Conservation (phyloP, 768 basidiomycete species). For the Ramaria rubella region DNA sequence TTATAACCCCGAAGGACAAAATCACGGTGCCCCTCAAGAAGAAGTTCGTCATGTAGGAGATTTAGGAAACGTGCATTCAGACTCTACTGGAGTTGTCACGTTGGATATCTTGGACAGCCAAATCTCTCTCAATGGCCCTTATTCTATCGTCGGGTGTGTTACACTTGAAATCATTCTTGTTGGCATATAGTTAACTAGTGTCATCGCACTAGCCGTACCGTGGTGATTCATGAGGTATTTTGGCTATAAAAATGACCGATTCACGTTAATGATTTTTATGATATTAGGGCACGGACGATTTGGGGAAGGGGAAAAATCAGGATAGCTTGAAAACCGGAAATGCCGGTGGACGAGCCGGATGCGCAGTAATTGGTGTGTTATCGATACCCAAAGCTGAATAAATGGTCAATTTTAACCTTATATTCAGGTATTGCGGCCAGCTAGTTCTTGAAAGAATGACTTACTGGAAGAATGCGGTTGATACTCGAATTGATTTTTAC, state of each 20-base stretch:
- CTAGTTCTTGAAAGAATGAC: background rate
- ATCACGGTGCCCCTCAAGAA: constrained; percentile 59
- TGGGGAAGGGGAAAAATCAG: constrained; percentile 60
- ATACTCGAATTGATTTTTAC: no score
- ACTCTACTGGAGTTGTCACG: constrained; percentile 48
- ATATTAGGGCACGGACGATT: constrained; percentile 64
- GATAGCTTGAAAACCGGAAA: constrained; percentile 77
- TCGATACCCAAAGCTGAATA: no score
- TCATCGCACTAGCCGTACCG: constrained; percentile 43
- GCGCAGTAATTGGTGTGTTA: constrained; percentile 65
- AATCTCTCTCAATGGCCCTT: constrained; percentile 61
- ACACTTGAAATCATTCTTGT: background rate
- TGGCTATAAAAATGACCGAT: background rate
- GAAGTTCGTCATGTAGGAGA: constrained; percentile 62
- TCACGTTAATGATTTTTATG: background rate
- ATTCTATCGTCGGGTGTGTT: constrained; percentile 62
- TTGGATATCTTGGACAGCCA: constrained; percentile 53
- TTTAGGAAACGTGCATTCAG: constrained; percentile 64
- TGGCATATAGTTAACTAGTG: background rate
- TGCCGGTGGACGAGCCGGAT: constrained; percentile 69
- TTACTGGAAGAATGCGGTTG: no score
- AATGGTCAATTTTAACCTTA: no score
- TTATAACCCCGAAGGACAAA: constrained; percentile 64
- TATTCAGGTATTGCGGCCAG: background rate
- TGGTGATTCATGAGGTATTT: constrained; percentile 67